phyloP scores from a whole-genome alignment of 1,284 basidiomycete species.

The Apiotrichum sp. region DNA sequence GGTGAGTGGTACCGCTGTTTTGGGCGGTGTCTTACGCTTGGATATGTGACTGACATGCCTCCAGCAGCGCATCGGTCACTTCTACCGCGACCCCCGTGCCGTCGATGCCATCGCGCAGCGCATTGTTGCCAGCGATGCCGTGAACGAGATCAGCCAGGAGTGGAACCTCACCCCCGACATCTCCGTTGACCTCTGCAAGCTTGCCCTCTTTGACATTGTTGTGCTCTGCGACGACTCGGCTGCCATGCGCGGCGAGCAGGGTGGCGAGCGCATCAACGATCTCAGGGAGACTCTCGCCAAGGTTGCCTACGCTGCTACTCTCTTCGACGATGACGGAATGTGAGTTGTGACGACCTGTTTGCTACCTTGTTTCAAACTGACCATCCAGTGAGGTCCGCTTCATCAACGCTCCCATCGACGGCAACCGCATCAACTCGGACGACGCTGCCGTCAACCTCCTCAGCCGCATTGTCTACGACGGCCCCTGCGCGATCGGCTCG shows the following conservation, averaged over 20 bases:
- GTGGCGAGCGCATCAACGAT: slow-evolving; percentile 26
- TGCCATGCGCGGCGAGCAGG: slow-evolving; percentile 10
- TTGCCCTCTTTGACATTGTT: slow-evolving; percentile 16
- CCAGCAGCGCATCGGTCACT: slow-evolving; percentile 46
- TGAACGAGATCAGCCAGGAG: slow-evolving; percentile 43
- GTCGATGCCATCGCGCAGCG: slow-evolving; percentile 47
- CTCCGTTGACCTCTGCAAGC: slow-evolving; percentile 24
- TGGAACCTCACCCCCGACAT: slow-evolving; percentile 49
- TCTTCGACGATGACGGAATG: slow-evolving; percentile 49
- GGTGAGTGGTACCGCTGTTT: slow-evolving; percentile 20
- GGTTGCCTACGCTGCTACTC: slow-evolving; percentile 45
- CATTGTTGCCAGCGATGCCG: slow-evolving; percentile 42
- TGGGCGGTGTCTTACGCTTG: not conserved
- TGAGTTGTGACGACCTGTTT: slow-evolving; percentile 11
- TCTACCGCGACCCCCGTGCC: slow-evolving; percentile 49
- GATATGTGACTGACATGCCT: not conserved
- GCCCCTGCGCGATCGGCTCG: slow-evolving; percentile 36
- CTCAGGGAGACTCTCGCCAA: slow-evolving; percentile 46
- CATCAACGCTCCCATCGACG: slow-evolving; percentile 47
- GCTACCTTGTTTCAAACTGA: not conserved
- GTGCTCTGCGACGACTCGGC: slow-evolving; percentile 18
- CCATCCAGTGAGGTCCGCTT: slow-evolving; percentile 43
- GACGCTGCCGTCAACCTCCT: slow-evolving; percentile 35
- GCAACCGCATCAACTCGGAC: slow-evolving; percentile 47
- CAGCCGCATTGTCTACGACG: slow-evolving; percentile 31